Evolutionary conservation across 2,329 filamentous ascomycete species (phyloP).

Genomic region (Neonectria faginata): DNA sequence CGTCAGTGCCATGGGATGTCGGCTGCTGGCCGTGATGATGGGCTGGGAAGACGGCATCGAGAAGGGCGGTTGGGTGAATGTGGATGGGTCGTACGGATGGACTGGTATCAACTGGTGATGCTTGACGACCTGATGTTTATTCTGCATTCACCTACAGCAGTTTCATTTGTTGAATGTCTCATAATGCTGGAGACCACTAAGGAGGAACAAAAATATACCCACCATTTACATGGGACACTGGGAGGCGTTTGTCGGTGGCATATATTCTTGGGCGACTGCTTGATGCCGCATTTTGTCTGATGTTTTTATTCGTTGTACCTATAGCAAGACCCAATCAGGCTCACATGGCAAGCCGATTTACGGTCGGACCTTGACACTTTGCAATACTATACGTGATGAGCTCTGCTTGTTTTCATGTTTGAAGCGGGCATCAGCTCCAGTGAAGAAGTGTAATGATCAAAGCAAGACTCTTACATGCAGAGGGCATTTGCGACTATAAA

Average conservation of each 20-base stretch:
- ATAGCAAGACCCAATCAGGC: conserved; percentile 3
- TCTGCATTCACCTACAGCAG: conserved; percentile 1
- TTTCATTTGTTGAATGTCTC: conserved; percentile 10
- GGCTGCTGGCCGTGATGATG: conserved; percentile 85
- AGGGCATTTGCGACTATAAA: not conserved
- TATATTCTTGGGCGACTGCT: conserved; percentile 31
- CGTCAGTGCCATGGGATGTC: conserved; percentile 78
- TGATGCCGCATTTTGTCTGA: conserved; percentile 29
- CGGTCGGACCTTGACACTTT: conserved; percentile 5
- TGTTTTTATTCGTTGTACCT: conserved; percentile 15
- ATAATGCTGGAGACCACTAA: conserved; percentile 11
- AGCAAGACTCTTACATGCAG: too few relatives aligned
- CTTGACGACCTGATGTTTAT: not conserved
- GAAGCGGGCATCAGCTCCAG: not conserved
- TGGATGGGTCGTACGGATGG: conserved; percentile 80
- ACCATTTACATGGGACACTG: conserved; percentile 24
- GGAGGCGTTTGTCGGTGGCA: conserved; percentile 35
- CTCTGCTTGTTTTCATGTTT: not conserved
- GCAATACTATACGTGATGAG: conserved; percentile 1
- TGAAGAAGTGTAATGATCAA: not conserved
- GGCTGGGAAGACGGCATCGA: conserved; percentile 79
- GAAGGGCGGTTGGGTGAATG: conserved; percentile 76
- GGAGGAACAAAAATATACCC: conserved; percentile 20
- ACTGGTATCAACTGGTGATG: conserved; percentile 56
- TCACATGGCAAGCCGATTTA: conserved; percentile 19